phyloP scores from a whole-genome alignment of 2,329 filamentous ascomycete genomes.

The Dactylonectria macrodidyma region DNA sequence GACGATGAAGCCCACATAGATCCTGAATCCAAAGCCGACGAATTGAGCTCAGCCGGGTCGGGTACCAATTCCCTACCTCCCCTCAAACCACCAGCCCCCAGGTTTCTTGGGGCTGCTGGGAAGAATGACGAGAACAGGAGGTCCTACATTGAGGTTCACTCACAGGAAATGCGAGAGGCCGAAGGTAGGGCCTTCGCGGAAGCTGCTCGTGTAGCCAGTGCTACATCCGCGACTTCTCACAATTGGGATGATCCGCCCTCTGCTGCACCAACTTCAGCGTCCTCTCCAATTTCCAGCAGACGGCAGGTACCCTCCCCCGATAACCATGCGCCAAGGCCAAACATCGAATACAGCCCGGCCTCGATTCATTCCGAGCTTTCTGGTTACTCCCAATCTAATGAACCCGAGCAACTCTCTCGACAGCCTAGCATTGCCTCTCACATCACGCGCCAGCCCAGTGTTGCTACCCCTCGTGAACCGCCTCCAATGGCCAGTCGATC shows the following conservation, averaged over 20 bases:
- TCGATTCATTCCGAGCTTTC: conserved; percentile 54
- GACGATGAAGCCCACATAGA: conserved; percentile 37
- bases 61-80: conserved; percentile 49
- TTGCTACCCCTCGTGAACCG: conserved; percentile 46
- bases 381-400: conserved; percentile 45
- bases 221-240: conserved; percentile 51
- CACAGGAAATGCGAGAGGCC: conserved; percentile 72
- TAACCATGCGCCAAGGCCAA: conserved; percentile 40
- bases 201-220: conserved; percentile 57
- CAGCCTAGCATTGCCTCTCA: conserved; percentile 38
- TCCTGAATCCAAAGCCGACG: conserved; percentile 32
- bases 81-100: conserved; percentile 54
- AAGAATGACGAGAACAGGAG: conserved; percentile 67
- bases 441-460: conserved; percentile 43
- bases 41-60: conserved; percentile 38
- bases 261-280: conserved; percentile 39
- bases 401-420: conserved; percentile 42
- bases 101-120: conserved; percentile 59
- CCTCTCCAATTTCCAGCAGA: conserved; percentile 45
- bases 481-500: conserved; percentile 50
- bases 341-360: conserved; percentile 59
- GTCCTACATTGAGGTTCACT: conserved; percentile 72
- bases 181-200: conserved; percentile 73
- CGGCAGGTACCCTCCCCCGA: conserved; percentile 49
- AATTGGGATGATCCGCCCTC: conserved; percentile 53